Base-by-base conservation (phyloP, 169 alveolate species). In the Eimeria sp. region DNA sequence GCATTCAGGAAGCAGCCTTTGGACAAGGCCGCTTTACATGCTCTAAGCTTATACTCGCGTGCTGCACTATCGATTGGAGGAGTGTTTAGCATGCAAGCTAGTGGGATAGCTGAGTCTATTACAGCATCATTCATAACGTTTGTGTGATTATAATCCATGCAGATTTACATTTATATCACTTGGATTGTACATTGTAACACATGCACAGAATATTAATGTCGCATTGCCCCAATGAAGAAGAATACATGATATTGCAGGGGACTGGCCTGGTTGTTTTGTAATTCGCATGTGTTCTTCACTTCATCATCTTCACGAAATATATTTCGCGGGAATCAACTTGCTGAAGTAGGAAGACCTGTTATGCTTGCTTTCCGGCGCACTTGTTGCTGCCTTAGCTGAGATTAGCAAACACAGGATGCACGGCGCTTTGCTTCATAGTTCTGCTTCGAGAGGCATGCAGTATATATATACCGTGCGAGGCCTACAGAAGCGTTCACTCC, bases 401-500 rank as follows among this genome's bases (percentile, higher is more conserved):
- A n/a, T 6, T 18, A 62, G 71, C 77, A 30, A 66, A 66, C 20
- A 66, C 85, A 82, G 52, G 74, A 60, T 60, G 46, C 77, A 18
- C 91, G 49, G 46, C 68, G 77, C 40, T 85, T 60, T 56, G 91
- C 77, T 27, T 80, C 52, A 46, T 56, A 25, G 43, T 56, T 85
- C 91, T 54, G 72, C 78, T 13, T 8, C 33, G 58, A 33, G 16
- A 18, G 77, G 62, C 54, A 60, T 71, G 77, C 77, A 85, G 49
- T 56, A 27, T 14, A 27, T 56, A 27, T 14, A 27, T 25, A 46
- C 62, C 43, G 46, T 33, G 60, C 91, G 33, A 46, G 25, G 78
- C 58, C 91, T 85, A 62, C 58, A 60, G 91, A 62, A 85, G 78
- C 77, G 64, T 37, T 30, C 74, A 85, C 40, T 49, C 27, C 91